phyloP scores from a whole-genome alignment of 768 basidiomycete genomes.

The Saitozyma sp. region DNA sequence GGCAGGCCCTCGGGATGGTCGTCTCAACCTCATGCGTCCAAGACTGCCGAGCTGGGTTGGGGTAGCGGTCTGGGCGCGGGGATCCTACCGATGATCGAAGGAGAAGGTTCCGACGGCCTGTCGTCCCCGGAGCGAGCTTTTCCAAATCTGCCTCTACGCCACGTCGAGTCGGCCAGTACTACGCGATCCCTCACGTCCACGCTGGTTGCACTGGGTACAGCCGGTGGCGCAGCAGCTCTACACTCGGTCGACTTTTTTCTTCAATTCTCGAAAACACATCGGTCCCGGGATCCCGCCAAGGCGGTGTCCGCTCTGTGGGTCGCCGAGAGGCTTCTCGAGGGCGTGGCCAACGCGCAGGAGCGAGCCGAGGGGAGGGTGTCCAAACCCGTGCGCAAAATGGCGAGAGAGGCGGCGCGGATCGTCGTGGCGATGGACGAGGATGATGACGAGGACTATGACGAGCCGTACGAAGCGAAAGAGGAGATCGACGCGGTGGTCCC shows the following conservation, averaged over 20 bases:
- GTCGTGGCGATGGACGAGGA: constrained; percentile 73
- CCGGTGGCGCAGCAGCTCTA: constrained; percentile 67
- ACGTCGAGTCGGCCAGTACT: constrained; percentile 35
- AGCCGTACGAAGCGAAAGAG: constrained; percentile 16
- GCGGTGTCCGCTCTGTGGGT: constrained; percentile 72
- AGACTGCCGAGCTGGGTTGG: constrained; percentile 37
- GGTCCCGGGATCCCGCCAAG: constrained; percentile 58
- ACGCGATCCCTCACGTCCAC: constrained; percentile 65
- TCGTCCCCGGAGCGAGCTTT: constrained; percentile 12
- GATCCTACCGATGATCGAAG: neutral
- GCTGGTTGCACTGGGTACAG: constrained; percentile 70
- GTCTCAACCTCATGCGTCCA: constrained; percentile 7
- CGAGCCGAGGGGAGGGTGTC: constrained; percentile 40
- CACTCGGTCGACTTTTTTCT: constrained; percentile 81
- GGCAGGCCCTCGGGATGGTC: constrained; percentile 54
- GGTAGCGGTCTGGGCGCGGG: constrained; percentile 5
- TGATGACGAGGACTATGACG: constrained; percentile 42
- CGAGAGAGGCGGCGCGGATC: constrained; percentile 63
- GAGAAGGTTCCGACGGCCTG: neutral
- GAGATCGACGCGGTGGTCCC: constrained; percentile 52
- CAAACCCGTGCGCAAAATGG: constrained; percentile 65
- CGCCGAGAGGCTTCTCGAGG: constrained; percentile 72
- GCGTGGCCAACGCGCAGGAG: constrained; percentile 56
- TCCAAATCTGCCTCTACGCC: constrained; percentile 40
- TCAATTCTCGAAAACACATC: constrained; percentile 58